A percentile compares a stretch with the other conserved stretches of the same genome.
Evolutionary conservation across 441 rosid genomes (phyloP).

Genomic region (Gossypium gossypioides): DNA sequence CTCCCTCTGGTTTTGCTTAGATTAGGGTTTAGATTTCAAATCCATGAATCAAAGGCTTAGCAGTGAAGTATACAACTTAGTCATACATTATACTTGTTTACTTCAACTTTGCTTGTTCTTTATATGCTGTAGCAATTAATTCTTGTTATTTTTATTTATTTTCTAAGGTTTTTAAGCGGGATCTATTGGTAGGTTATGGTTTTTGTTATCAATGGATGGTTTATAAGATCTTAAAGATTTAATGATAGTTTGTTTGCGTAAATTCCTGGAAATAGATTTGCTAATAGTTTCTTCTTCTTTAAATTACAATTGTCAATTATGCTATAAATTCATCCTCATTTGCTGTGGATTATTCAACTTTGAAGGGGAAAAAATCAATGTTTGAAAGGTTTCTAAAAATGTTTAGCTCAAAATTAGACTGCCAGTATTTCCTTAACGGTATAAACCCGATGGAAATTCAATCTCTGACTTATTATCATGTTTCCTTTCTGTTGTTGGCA

Average conservation of each 20-base stretch:
- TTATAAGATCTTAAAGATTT: not conserved
- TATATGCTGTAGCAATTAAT: not conserved
- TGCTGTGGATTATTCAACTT: not conserved
- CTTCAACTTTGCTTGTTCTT: not conserved
- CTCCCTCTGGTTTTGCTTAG: constrained; percentile 3
- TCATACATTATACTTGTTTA: not conserved
- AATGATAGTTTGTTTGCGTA: not conserved
- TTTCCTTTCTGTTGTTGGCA: constrained; percentile 18
- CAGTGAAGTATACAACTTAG: not conserved
- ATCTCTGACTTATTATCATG: not conserved
- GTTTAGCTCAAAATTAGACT: not conserved
- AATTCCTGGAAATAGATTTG: not conserved
- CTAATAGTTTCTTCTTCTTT: not conserved
- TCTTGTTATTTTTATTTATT: not conserved
- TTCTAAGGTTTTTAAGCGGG: not conserved
- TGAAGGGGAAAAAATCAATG: not conserved
- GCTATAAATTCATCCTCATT: not conserved
- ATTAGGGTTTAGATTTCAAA: not conserved
- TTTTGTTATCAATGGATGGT: not conserved
- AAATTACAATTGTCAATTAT: not conserved
- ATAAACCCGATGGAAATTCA: not conserved
- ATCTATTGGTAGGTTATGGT: not conserved
- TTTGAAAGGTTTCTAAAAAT: not conserved
- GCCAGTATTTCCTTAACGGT: not conserved
- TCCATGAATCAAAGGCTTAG: not conserved